Conservation (phyloP, 2,329 filamentous ascomycete species). For the Thelonectria rubi region DNA sequence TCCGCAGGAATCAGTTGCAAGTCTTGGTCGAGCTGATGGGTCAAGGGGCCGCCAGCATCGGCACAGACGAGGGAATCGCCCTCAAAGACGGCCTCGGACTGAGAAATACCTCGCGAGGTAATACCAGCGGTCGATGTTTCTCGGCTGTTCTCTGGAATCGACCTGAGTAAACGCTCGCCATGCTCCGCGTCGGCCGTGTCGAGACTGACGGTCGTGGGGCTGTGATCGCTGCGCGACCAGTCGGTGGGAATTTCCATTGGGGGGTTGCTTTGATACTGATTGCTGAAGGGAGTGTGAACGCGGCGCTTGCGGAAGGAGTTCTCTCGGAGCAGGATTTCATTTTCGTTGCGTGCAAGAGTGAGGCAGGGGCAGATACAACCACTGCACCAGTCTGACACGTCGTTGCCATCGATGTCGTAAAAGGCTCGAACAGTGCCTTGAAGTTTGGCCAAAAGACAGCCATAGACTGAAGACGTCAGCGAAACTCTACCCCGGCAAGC, state of each 20-base stretch:
- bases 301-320: slow-evolving; percentile 17
- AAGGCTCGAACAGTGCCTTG: slow-evolving; percentile 45
- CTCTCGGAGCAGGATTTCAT: slow-evolving; percentile 47
- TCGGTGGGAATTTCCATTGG: slow-evolving; percentile 36
- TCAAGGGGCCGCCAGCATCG: slow-evolving; percentile 22
- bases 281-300: slow-evolving; percentile 11
- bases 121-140: slow-evolving; percentile 16
- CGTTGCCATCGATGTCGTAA: slow-evolving; percentile 46
- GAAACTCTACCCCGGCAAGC: slow-evolving; percentile 38
- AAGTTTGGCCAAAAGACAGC: slow-evolving; percentile 40
- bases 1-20: slow-evolving; percentile 1
- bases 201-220: slow-evolving; percentile 6
- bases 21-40: slow-evolving; percentile 28
- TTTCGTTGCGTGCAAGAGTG: slow-evolving; percentile 43
- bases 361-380: slow-evolving; percentile 43
- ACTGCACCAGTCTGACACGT: slow-evolving; percentile 35
- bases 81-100: slow-evolving; percentile 19
- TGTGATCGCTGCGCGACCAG: slow-evolving; percentile 13
- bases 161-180: slow-evolving; percentile 19
- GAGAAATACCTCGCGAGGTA: slow-evolving; percentile 13
- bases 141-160: slow-evolving; percentile 32
- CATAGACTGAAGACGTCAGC: slow-evolving; percentile 42
- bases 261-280: slow-evolving; percentile 33
- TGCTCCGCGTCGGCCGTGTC: slow-evolving; percentile 2
- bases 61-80: slow-evolving; percentile 19